These are phyloP conservation scores for Aspergillus nomiae DNA, from an alignment of 2,329 filamentous ascomycete species.

Conservation along the genomic window DNA sequence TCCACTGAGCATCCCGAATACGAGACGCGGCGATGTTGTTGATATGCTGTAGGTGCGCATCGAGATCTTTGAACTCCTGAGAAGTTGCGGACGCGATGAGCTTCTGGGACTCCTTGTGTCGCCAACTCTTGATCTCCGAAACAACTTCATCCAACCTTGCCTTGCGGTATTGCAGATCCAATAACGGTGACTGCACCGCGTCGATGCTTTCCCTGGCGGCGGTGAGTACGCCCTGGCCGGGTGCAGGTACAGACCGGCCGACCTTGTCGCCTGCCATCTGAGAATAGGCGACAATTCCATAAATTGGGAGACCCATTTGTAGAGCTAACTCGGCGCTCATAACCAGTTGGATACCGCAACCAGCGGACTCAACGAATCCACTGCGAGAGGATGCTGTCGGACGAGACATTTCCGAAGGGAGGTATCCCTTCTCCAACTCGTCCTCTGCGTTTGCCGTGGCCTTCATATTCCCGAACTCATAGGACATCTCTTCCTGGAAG, in stretches of 20 bases:
- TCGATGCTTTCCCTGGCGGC: conserved; percentile 87
- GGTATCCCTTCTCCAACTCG: conserved; percentile 92
- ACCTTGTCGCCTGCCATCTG: conserved; percentile 99
- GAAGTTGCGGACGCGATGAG: conserved; percentile 53
- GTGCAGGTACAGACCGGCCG: conserved; percentile 94
- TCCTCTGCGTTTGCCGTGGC: conserved; percentile 97
- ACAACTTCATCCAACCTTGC: conserved; percentile 92
- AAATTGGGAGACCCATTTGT: conserved; percentile 98
- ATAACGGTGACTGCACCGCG: conserved; percentile 91
- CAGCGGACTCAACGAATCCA: conserved; percentile 99
- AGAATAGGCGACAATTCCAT: conserved; percentile 89
- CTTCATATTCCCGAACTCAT: conserved; percentile 99
- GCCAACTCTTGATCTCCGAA: conserved; percentile 94
- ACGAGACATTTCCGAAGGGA: conserved; percentile 95
- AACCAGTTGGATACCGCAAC: conserved; percentile 95
- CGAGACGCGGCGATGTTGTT: not conserved
- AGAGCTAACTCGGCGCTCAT: conserved; percentile 96
- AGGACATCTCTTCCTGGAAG: conserved; percentile 98
- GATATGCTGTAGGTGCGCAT: conserved; percentile 60
- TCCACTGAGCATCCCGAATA: conserved; percentile 66
- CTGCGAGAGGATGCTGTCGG: conserved; percentile 95
- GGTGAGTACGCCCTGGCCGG: conserved; percentile 94
- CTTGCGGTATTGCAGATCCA: conserved; percentile 96
- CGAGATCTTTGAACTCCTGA: conserved; percentile 67
- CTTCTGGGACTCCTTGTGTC: conserved; percentile 90